These are phyloP conservation scores for Urtica urens DNA, from an alignment of 306 rosid genomes.

Conservation along the genomic window DNA sequence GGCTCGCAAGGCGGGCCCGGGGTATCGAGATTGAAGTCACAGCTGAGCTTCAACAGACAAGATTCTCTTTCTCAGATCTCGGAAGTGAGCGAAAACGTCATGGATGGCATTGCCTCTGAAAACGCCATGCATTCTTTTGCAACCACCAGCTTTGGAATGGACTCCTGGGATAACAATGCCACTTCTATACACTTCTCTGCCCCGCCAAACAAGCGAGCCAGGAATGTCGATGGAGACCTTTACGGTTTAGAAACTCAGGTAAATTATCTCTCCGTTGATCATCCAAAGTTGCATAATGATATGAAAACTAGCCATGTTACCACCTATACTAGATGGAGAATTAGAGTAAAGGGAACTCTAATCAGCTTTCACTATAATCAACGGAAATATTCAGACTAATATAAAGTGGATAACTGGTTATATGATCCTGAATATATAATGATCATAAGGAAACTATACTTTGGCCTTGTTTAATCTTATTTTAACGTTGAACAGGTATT, in stretches of 20 bases:
- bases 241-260: constrained; percentile 74
- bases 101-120: constrained; percentile 30
- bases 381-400: too few species aligned
- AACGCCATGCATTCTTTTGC: constrained; percentile 30
- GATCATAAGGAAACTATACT: too few species aligned
- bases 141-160: constrained; percentile 34
- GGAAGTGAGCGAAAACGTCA: constrained; percentile 33
- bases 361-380: too few species aligned
- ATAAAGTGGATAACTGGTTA: too few species aligned
- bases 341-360: too few species aligned
- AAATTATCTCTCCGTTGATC: background rate
- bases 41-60: constrained; percentile 74
- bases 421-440: too few species aligned
- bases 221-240: constrained; percentile 44
- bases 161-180: constrained; percentile 50
- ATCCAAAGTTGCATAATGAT: background rate
- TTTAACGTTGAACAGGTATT: too few species aligned
- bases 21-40: constrained; percentile 51
- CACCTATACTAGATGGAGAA: too few species aligned
- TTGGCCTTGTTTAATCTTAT: too few species aligned
- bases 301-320: too few species aligned
- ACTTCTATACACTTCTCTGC: constrained; percentile 60
- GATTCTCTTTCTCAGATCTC: constrained; percentile 67
- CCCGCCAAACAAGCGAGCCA: constrained; percentile 44
- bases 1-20: constrained; percentile 39